A percentile compares a stretch with the other conserved stretches of the same genome.
Evolutionary conservation across 805 yeast species (phyloP).

Genomic region (Jamesozyma hellenica): DNA sequence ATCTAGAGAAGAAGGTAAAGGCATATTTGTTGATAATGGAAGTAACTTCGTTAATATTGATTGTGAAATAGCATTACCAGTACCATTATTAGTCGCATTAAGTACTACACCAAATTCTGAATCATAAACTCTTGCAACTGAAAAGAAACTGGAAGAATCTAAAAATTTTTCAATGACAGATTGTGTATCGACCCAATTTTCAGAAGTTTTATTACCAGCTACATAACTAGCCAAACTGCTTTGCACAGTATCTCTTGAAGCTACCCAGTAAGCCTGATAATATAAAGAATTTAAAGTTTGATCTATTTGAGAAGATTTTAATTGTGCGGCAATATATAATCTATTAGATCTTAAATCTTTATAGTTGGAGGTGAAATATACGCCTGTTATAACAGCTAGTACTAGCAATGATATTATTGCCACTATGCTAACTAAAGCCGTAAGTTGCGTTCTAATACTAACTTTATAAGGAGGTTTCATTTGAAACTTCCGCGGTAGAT

Average conservation of each 20-base stretch:
- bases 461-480: constrained; percentile 36
- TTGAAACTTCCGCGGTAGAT: neutral
- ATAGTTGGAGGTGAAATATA: constrained; percentile 58
- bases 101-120: constrained; percentile 41
- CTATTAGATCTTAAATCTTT: constrained; percentile 57
- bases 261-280: constrained; percentile 59
- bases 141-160: constrained; percentile 51
- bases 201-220: constrained; percentile 59
- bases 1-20: constrained; percentile 37
- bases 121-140: constrained; percentile 60
- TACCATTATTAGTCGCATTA: constrained; percentile 33
- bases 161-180: constrained; percentile 50
- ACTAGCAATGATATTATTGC: constrained; percentile 62
- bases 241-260: constrained; percentile 52
- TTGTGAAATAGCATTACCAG: constrained; percentile 28
- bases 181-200: constrained; percentile 38
- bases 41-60: constrained; percentile 32
- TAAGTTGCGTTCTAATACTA: constrained; percentile 68
- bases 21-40: constrained; percentile 41
- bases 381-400: constrained; percentile 65
- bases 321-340: constrained; percentile 65
- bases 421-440: constrained; percentile 57
- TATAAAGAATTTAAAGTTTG: constrained; percentile 55
- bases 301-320: constrained; percentile 68
- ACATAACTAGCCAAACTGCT: constrained; percentile 49